Evolutionary conservation across 2,329 filamentous ascomycete species (phyloP).

Genomic region (Pseudopyricularia javanii): DNA sequence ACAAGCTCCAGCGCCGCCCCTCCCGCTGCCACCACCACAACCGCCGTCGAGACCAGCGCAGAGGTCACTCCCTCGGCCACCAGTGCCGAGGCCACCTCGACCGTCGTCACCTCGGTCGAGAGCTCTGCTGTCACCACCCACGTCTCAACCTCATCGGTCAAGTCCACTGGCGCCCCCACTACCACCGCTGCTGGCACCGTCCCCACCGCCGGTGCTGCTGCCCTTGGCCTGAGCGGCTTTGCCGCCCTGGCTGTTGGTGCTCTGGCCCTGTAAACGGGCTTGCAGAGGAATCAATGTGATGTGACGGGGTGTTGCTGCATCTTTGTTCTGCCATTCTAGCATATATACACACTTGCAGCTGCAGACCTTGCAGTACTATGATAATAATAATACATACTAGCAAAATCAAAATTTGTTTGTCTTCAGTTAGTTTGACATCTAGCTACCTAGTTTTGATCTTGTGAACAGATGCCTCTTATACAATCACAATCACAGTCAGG

Average conservation of each 20-base stretch:
- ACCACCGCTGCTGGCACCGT: background rate
- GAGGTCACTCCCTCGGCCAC: background rate
- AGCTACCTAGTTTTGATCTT: no score
- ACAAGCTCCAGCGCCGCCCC: conserved; percentile 2
- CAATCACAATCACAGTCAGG: no score
- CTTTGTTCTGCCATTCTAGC: background rate
- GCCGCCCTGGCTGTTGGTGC: conserved; percentile 10
- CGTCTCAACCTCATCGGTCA: background rate
- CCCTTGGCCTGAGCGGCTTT: conserved; percentile 6
- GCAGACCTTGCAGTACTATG: background rate
- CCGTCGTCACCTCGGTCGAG: conserved; percentile 1
- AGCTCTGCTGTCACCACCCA: background rate
- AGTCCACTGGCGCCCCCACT: conserved; percentile 2
- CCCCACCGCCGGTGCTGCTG: conserved; percentile 7
- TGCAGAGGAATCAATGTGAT: background rate
- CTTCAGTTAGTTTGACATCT: no score
- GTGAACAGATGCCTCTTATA: no score
- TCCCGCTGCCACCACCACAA: conserved; percentile 1
- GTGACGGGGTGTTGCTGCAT: background rate
- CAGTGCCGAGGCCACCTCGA: background rate
- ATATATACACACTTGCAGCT: background rate
- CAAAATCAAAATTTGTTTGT: background rate
- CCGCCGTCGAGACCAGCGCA: background rate
- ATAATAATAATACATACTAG: background rate
- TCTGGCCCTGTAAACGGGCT: conserved; percentile 7